Evolutionary conservation across 495 filamentous ascomycete species (phyloP), one percentile per base, ranked within the genome.

Genomic region (Talaromyces thailandensis): DNA sequence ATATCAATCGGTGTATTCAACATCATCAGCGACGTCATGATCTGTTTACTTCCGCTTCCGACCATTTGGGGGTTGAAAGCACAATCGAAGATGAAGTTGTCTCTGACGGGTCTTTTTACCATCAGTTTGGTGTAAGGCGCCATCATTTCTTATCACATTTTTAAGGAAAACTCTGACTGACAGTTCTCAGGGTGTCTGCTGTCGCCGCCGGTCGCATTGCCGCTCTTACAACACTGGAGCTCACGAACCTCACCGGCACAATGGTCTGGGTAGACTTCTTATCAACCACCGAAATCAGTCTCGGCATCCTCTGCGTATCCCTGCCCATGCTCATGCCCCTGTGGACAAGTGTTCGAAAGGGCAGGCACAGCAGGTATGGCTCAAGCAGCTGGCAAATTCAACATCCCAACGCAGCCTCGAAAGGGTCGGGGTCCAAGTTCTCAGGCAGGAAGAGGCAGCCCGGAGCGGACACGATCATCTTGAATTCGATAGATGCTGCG

Each of bases 11-110:
- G 68, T 4, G 67, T 63, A 1, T 70, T 68, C 52, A 74, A 75
- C 29, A 72, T 81, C 5, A 43, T 69, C 2, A 76, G 73, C 11
- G 81, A 82, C 66, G 21, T 79, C 0, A 48, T 78, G 57, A 77
- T 80, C 31, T 64, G 79, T 29, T 24, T 69, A 0, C 65, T 81
- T 50, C 78, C 78, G 1, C 65, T 79, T 21, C 75, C 74, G 4
- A 68, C 74, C 31, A 73, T 80, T 63, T 69, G 68, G 64, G 66
- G 69, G 9, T 61, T 81, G 26, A 72, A 80, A 43, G 67, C 67
- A 63, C 63, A 60, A 8, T 35, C 45, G 2, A 65, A 58, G 29
- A 69, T 67, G 3, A 70, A 70, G 57, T 23, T 69, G 53, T 64
- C 62, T 0, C n/a, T 70, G 31, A 63, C 43, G 43, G 43, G 16